phyloP scores from a whole-genome alignment of 2,329 filamentous ascomycete genomes.

The Periglandula ipomoeae region DNA sequence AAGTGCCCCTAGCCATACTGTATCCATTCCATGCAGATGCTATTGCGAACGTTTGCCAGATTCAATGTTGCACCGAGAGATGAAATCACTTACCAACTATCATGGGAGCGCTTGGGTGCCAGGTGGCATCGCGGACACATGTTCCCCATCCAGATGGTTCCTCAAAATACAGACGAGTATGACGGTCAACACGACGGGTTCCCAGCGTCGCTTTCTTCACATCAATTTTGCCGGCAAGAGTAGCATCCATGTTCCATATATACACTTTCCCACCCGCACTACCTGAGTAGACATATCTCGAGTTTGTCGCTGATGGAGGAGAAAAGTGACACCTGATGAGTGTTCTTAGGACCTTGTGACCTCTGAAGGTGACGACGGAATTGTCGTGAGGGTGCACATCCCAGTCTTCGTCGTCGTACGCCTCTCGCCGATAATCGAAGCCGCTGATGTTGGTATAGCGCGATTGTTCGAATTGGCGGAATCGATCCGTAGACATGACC shows the following conservation, averaged over 20 bases:
- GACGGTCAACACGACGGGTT: constrained; percentile 46
- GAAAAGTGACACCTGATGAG: constrained; percentile 94
- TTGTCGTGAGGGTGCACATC: constrained; percentile 66
- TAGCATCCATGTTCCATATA: constrained; percentile 90
- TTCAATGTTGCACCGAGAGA: neutral
- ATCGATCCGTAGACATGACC: constrained; percentile 67
- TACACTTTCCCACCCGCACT: constrained; percentile 85
- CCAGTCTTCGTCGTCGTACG: constrained; percentile 57
- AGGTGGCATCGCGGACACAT: constrained; percentile 79
- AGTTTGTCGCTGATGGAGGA: constrained; percentile 75
- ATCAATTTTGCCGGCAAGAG: constrained; percentile 67
- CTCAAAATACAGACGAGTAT: constrained; percentile 47
- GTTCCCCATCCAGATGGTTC: constrained; percentile 57
- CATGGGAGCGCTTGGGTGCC: constrained; percentile 79
- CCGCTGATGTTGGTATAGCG: constrained; percentile 42
- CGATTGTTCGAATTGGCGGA: constrained; percentile 45
- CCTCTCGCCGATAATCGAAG: constrained; percentile 67
- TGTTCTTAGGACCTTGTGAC: constrained; percentile 80
- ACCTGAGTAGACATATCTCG: constrained; percentile 86
- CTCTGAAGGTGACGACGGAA: constrained; percentile 86
- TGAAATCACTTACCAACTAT: constrained; percentile 48
- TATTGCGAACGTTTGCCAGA: constrained; percentile 20
- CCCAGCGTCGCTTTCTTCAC: constrained; percentile 62
- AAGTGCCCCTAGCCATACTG: constrained; percentile 63
- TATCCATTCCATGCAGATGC: constrained; percentile 79